Evolutionary conservation across 1,284 basidiomycete species (phyloP).

Genomic region (Sanguinoderma infundibulare): DNA sequence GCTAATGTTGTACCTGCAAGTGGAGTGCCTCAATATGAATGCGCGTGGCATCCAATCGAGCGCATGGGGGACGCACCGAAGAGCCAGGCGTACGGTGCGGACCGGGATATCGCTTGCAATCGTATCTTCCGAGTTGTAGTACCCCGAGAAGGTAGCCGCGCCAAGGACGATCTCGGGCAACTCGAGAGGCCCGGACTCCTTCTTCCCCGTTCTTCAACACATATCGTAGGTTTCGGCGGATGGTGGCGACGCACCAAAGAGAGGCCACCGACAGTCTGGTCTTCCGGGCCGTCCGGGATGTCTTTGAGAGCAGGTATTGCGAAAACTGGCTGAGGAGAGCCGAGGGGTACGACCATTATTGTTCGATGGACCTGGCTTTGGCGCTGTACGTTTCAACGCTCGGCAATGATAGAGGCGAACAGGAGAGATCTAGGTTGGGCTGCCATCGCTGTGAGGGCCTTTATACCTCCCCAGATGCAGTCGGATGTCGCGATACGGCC

Average conservation of each 20-base stretch:
- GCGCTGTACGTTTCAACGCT: not conserved
- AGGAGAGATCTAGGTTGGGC: not conserved
- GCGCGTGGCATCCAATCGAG: not conserved
- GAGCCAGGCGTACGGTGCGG: conserved; percentile 77
- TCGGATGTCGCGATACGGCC: not conserved
- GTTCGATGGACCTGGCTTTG: no score
- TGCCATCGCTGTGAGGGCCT: not conserved
- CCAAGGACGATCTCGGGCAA: conserved; percentile 67
- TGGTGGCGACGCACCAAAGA: conserved; percentile 34
- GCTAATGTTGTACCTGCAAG: conserved; percentile 79
- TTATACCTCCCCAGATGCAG: not conserved
- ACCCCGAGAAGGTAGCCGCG: conserved; percentile 73
- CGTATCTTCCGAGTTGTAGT: conserved; percentile 73
- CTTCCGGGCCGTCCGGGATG: conserved; percentile 54
- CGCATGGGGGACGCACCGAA: conserved; percentile 57
- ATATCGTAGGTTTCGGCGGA: not conserved
- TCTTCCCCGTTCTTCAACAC: conserved; percentile 15
- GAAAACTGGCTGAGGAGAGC: conserved; percentile 46
- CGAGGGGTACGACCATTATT: conserved; percentile 46
- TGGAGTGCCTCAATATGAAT: not conserved
- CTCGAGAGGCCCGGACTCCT: conserved; percentile 36
- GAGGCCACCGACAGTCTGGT: conserved; percentile 50
- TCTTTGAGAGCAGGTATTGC: conserved; percentile 42
- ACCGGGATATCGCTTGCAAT: conserved; percentile 65
- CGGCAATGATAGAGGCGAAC: not conserved